Evolutionary conservation across 768 basidiomycete species (phyloP).

Genomic region (Cyclocybe aegerita): DNA sequence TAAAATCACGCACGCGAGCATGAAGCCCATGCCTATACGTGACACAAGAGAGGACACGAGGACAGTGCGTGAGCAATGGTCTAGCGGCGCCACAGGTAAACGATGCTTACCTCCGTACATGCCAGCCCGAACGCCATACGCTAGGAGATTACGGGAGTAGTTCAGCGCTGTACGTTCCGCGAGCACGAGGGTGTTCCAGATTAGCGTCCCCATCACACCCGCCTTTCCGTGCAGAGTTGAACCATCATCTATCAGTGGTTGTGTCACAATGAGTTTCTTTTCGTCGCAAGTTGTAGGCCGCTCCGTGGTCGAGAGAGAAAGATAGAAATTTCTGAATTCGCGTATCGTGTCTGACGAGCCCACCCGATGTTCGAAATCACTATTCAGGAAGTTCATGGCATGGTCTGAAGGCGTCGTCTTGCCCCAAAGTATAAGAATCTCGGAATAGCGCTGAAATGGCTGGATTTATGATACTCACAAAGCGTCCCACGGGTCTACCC

Average conservation of each 20-base stretch:
- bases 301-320: conserved; percentile 15
- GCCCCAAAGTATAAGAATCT: conserved; percentile 18
- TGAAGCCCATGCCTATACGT: conserved; percentile 34
- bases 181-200: conserved; percentile 45
- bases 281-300: conserved; percentile 1
- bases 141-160: conserved; percentile 53
- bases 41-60: too few relatives aligned
- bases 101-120: conserved; percentile 43
- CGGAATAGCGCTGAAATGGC: neutral
- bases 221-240: conserved; percentile 23
- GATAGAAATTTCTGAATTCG: conserved; percentile 35
- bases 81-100: too few relatives aligned
- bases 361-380: conserved; percentile 34
- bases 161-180: conserved; percentile 47
- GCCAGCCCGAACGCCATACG: conserved; percentile 53
- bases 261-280: neutral
- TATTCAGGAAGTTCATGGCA: conserved; percentile 56
- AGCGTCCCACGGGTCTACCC: conserved; percentile 35
- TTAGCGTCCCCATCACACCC: conserved; percentile 25
- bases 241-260: conserved; percentile 3
- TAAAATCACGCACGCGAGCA: conserved; percentile 36
- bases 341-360: conserved; percentile 16
- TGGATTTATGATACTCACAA: conserved; percentile 21
- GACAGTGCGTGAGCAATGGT: too few relatives aligned
- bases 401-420: conserved; percentile 59